Evolutionary conservation across 2,329 filamentous ascomycete species (phyloP).

Genomic region (Aspergillus ochraceus): DNA sequence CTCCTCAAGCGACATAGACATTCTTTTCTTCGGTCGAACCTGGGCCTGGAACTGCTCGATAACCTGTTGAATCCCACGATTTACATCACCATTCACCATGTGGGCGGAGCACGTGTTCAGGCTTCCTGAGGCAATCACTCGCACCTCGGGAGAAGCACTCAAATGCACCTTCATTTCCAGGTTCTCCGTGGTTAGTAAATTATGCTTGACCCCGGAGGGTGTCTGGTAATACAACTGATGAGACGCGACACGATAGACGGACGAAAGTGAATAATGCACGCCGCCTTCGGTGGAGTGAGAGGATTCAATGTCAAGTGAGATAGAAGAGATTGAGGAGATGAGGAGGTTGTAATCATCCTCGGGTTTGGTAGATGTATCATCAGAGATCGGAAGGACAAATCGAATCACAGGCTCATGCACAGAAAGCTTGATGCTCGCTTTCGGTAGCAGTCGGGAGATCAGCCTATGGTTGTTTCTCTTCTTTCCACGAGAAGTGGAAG

Average conservation of each 20-base stretch:
- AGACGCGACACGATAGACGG: conserved; percentile 77
- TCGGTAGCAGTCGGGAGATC: conserved; percentile 87
- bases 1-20: conserved; percentile 49
- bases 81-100: conserved; percentile 89
- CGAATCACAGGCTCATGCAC: conserved; percentile 94
- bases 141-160: conserved; percentile 80
- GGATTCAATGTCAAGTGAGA: conserved; percentile 90
- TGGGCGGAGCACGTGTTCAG: conserved; percentile 86
- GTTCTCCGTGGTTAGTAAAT: conserved; percentile 82
- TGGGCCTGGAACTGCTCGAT: conserved; percentile 76
- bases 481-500: conserved; percentile 41
- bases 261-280: conserved; percentile 80
- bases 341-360: conserved; percentile 89
- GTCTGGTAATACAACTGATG: conserved; percentile 96
- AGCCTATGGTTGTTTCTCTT: conserved; percentile 60
- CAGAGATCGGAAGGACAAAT: conserved; percentile 80
- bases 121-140: conserved; percentile 75
- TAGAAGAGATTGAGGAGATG: conserved; percentile 90
- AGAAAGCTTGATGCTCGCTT: conserved; percentile 91
- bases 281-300: conserved; percentile 87
- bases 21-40: conserved; percentile 61
- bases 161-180: conserved; percentile 85
- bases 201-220: conserved; percentile 75
- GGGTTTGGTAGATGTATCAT: conserved; percentile 50
- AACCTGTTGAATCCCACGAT: conserved; percentile 87